These are phyloP conservation scores for Aspergillus novoparasiticus DNA, from an alignment of 2,329 filamentous ascomycete genomes.

Conservation along the genomic window DNA sequence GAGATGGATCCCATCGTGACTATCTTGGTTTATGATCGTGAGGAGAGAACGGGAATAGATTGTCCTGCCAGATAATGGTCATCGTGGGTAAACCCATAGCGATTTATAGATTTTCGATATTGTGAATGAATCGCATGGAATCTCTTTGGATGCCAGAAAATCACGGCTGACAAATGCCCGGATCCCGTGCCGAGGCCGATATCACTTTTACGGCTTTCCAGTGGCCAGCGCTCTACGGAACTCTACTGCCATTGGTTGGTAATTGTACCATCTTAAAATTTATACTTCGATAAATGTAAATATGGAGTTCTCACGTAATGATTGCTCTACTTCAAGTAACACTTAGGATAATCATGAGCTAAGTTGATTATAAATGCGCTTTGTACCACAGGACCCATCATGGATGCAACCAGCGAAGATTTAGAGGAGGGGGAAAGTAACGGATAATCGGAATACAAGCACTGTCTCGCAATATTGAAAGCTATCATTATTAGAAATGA, in stretches of 20 bases:
- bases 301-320: background rate
- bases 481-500: background rate
- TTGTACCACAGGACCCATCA: background rate
- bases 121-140: background rate
- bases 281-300: background rate
- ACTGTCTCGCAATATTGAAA: too few species aligned
- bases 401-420: background rate
- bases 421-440: background rate
- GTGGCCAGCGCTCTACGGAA: background rate
- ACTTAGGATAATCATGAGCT: background rate
- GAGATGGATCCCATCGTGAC: constrained; percentile 12
- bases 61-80: background rate
- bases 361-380: background rate
- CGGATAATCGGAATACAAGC: too few species aligned
- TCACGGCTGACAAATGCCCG: constrained; percentile 11
- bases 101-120: background rate
- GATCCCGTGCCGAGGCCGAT: background rate
- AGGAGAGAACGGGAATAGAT: background rate
- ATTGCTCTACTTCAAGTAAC: background rate
- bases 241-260: background rate
- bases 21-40: background rate
- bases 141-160: background rate
- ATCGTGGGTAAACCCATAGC: background rate
- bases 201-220: background rate
- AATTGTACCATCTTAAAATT: background rate